Percentiles rank a stretch among this genome's conserved stretches.
phyloP scores from a whole-genome alignment of 495 filamentous ascomycete species.

The Neurospora sp. region DNA sequence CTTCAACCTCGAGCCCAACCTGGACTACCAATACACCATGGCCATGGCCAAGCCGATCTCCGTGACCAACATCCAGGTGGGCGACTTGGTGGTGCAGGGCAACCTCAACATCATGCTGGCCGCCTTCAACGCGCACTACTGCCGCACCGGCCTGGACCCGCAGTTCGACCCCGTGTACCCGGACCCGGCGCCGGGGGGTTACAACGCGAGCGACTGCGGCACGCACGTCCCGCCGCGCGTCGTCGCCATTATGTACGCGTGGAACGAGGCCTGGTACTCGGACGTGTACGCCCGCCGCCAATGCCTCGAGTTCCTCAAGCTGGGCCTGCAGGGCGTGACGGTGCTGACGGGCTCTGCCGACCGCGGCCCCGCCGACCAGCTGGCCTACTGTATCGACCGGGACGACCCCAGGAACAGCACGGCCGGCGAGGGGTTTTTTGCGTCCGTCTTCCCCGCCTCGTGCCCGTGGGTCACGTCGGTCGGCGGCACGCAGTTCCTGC shows the following conservation, averaged over 20 bases:
- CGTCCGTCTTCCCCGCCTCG: conserved; percentile 9
- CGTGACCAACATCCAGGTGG: conserved; percentile 45
- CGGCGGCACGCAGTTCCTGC: conserved; percentile 18
- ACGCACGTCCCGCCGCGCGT: conserved; percentile 24
- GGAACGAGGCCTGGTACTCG: conserved; percentile 18
- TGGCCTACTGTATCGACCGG: conserved; percentile 3
- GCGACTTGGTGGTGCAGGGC: conserved; percentile 35
- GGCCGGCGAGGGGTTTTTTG: conserved; percentile 10
- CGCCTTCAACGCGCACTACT: conserved; percentile 50
- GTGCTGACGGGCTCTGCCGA: conserved; percentile 50
- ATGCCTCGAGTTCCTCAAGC: conserved; percentile 43
- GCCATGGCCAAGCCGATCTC: conserved; percentile 43
- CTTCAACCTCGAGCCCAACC: conserved; percentile 15
- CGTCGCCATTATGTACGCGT: conserved; percentile 24
- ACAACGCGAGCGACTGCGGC: conserved; percentile 37
- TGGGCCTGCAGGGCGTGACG: conserved; percentile 49
- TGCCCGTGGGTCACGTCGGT: conserved; percentile 24
- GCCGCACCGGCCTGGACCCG: conserved; percentile 27
- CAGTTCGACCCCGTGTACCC: conserved; percentile 40
- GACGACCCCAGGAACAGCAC: conserved; percentile 3
- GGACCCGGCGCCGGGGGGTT: conserved; percentile 18
- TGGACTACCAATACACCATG: conserved; percentile 24
- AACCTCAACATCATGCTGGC: conserved; percentile 39
- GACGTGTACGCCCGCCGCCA: conserved; percentile 19
- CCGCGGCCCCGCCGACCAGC: conserved; percentile 36